Evolutionary conservation across 2,329 filamentous ascomycete species (phyloP).

Genomic region (Claviceps maximensis): DNA sequence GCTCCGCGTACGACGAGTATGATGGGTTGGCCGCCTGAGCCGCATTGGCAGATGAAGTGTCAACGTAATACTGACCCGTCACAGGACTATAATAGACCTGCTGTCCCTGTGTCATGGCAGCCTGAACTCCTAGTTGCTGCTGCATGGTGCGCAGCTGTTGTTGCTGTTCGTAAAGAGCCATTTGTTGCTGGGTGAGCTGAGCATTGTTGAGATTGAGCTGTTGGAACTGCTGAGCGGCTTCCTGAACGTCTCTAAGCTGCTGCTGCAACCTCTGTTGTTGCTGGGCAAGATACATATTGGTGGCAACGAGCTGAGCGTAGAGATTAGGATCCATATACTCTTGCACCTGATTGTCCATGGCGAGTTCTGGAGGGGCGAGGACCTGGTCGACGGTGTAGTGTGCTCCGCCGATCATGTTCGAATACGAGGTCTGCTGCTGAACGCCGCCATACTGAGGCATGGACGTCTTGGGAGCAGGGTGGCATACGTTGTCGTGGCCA

Average conservation of each 20-base stretch:
- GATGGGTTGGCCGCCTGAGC: conserved; percentile 26
- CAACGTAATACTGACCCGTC: conserved; percentile 75
- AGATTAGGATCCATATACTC: conserved; percentile 72
- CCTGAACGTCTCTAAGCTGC: conserved; percentile 74
- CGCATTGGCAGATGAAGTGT: conserved; percentile 41
- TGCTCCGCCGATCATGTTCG: conserved; percentile 22
- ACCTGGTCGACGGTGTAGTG: conserved; percentile 78
- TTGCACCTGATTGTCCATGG: conserved; percentile 55
- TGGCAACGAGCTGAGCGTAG: conserved; percentile 80
- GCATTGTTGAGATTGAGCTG: conserved; percentile 52
- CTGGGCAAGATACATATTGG: conserved; percentile 83
- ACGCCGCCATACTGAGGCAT: conserved; percentile 32
- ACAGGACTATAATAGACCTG: conserved; percentile 77
- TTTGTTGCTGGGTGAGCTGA: conserved; percentile 33
- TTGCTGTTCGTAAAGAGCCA: conserved; percentile 33
- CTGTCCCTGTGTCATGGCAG: conserved; percentile 44
- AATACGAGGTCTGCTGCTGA: conserved; percentile 21
- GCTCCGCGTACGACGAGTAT: conserved; percentile 28
- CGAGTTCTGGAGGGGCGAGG: conserved; percentile 67
- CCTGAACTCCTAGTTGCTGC: conserved; percentile 25
- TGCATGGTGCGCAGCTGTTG: conserved; percentile 28
- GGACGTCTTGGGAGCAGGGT: conserved; percentile 41
- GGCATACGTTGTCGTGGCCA: conserved; percentile 30
- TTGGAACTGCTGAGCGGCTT: conserved; percentile 71
- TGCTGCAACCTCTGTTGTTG: conserved; percentile 93